A percentile compares a stretch with the other conserved stretches of the same genome.
These are phyloP conservation scores for Boletales sp. DNA, from an alignment of 768 basidiomycete species.

Conservation along the genomic window DNA sequence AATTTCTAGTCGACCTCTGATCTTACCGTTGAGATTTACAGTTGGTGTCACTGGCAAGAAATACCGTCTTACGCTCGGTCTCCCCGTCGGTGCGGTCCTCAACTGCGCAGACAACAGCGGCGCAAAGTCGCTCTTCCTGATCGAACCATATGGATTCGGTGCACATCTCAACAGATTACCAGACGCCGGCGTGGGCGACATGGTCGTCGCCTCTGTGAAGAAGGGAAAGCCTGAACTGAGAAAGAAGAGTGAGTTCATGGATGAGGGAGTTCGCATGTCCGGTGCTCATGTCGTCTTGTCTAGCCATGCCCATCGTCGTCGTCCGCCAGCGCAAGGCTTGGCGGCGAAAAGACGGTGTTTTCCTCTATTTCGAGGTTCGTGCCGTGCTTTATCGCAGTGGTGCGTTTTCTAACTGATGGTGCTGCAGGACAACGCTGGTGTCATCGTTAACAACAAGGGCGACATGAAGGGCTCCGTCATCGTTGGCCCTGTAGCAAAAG, in stretches of 20 bases:
- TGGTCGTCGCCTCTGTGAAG: slow-evolving; percentile 97
- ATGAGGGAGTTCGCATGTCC: too few relatives aligned
- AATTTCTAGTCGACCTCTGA: background rate
- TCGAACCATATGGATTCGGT: slow-evolving; percentile 94
- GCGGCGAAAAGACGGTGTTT: slow-evolving; percentile 97
- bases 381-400: background rate
- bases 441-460: slow-evolving; percentile 97
- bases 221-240: slow-evolving; percentile 99
- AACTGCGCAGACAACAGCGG: slow-evolving; percentile 99
- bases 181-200: slow-evolving; percentile 92
- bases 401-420: background rate
- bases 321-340: slow-evolving; percentile 98
- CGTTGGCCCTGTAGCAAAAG: slow-evolving; percentile 97
- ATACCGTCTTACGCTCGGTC: slow-evolving; percentile 92
- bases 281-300: background rate
- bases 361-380: slow-evolving; percentile 93
- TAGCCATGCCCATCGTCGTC: slow-evolving; percentile 96
- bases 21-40: slow-evolving; percentile 17
- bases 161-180: slow-evolving; percentile 96
- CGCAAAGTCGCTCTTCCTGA: slow-evolving; percentile 92
- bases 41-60: slow-evolving; percentile 84
- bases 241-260: slow-evolving; percentile 83
- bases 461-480: slow-evolving; percentile 99
- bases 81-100: slow-evolving; percentile 90
- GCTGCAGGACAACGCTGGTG: slow-evolving; percentile 85